These are phyloP conservation scores for Yarrowia deformans DNA, from an alignment of 805 yeast species.

Conservation along the genomic window DNA sequence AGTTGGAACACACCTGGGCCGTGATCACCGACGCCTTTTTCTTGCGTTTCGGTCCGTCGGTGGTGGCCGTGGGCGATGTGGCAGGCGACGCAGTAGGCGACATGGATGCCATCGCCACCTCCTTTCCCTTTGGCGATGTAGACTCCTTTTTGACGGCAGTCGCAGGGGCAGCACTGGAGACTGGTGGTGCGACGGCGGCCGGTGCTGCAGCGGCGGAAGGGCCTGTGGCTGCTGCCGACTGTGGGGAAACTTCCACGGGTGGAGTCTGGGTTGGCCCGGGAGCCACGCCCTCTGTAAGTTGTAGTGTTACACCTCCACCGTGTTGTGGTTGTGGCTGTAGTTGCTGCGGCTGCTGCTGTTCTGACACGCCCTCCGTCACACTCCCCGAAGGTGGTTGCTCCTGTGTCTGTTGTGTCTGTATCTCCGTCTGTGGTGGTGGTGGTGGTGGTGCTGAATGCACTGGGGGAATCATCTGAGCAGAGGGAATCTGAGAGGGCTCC, in stretches of 20 bases:
- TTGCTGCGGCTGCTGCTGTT: too few species aligned
- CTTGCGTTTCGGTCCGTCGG: conserved; percentile 5
- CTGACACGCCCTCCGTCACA: neutral
- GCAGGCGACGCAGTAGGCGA: conserved; percentile 13
- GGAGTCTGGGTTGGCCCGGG: too few species aligned
- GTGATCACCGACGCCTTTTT: conserved; percentile 39
- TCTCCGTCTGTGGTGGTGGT: neutral
- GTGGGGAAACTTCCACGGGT: too few species aligned
- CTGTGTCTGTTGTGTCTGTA: neutral
- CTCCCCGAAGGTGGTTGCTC: neutral
- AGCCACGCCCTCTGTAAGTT: neutral
- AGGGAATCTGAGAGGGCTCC: neutral
- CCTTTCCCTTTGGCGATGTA: conserved; percentile 14
- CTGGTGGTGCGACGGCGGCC: too few species aligned
- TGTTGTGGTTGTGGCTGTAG: too few species aligned
- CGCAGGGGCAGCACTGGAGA: too few species aligned
- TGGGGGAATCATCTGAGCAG: neutral
- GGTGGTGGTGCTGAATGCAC: too few species aligned
- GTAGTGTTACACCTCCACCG: too few species aligned
- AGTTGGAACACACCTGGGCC: conserved; percentile 75
- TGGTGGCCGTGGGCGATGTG: conserved; percentile 14
- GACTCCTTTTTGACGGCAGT: neutral
- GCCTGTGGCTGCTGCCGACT: too few species aligned
- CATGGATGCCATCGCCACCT: neutral
- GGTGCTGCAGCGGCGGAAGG: too few species aligned